phyloP scores from a whole-genome alignment of 2,329 filamentous ascomycete species.

The Beauveria caledonica region DNA sequence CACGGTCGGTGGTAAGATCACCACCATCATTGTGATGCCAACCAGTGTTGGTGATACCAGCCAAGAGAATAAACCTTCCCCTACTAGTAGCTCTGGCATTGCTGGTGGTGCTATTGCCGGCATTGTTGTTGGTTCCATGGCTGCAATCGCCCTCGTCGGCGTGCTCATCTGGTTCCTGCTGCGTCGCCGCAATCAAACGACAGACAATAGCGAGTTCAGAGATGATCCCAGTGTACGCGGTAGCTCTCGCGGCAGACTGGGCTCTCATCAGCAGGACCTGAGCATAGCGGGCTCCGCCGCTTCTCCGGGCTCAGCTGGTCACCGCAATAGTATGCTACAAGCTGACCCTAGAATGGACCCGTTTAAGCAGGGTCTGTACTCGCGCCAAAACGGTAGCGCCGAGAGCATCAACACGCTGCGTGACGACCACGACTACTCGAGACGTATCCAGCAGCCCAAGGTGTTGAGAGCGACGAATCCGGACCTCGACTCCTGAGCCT shows the following conservation, averaged over 20 bases:
- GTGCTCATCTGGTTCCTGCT: conserved; percentile 30
- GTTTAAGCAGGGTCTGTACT: conserved; percentile 48
- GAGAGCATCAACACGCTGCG: conserved; percentile 56
- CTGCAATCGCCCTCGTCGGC: conserved; percentile 27
- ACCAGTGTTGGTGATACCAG: conserved; percentile 23
- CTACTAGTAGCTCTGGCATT: conserved; percentile 22
- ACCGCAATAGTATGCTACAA: conserved; percentile 45
- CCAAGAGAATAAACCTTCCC: conserved; percentile 12
- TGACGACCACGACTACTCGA: conserved; percentile 59
- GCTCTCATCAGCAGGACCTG: conserved; percentile 37
- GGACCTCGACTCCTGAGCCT: conserved; percentile 32
- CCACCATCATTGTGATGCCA: conserved; percentile 47
- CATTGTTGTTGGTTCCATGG: conserved; percentile 43
- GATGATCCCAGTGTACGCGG: conserved; percentile 40
- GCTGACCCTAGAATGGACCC: conserved; percentile 58
- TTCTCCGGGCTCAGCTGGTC: conserved; percentile 31
- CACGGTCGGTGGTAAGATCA: conserved; percentile 43
- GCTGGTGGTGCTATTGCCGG: conserved; percentile 42
- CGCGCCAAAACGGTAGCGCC: conserved; percentile 45
- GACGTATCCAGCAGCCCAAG: conserved; percentile 46
- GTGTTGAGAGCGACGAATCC: conserved; percentile 57
- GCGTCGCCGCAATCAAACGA: conserved; percentile 35
- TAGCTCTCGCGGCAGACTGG: conserved; percentile 42
- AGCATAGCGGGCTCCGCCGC: conserved; percentile 21
- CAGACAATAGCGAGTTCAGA: conserved; percentile 32